Conservation (phyloP, 2,329 filamentous ascomycete species). For the Sordariomycetes sp. region DNA sequence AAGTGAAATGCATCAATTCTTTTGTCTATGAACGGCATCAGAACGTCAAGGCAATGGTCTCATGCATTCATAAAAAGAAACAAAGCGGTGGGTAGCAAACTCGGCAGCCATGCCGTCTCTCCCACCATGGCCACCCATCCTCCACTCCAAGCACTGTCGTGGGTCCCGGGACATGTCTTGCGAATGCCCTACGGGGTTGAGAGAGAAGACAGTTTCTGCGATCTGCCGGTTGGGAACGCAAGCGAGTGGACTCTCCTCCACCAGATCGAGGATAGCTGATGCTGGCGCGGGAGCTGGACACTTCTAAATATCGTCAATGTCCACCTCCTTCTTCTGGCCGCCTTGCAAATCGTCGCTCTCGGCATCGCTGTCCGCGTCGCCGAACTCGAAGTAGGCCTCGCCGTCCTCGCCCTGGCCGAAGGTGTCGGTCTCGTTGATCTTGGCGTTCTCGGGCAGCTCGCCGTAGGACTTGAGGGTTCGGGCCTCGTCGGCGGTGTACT, state of each 20-base stretch:
- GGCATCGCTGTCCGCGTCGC: conserved; percentile 68
- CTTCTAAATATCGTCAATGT: conserved; percentile 87
- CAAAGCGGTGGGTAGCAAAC: no score
- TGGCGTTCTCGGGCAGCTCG: conserved; percentile 91
- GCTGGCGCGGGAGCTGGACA: background rate
- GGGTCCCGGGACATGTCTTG: conserved; percentile 18
- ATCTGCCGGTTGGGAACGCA: conserved; percentile 6
- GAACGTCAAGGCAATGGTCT: background rate
- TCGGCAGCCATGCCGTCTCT: conserved; percentile 51
- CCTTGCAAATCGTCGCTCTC: conserved; percentile 45
- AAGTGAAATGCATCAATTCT: background rate
- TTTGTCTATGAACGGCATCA: conserved; percentile 1
- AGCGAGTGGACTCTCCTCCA: conserved; percentile 6
- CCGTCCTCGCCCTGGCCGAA: conserved; percentile 87
- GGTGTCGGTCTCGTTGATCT: conserved; percentile 99
- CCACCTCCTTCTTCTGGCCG: conserved; percentile 66
- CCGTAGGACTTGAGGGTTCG: conserved; percentile 93
- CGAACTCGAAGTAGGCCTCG: conserved; percentile 97
- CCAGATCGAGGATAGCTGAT: background rate
- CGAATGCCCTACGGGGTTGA: conserved; percentile 31
- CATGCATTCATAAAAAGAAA: conserved; percentile 1
- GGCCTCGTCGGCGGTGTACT: conserved; percentile 94
- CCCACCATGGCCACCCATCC: conserved; percentile 38
- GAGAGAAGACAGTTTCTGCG: conserved; percentile 56
- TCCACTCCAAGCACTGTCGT: conserved; percentile 32